Evolutionary conservation across 768 basidiomycete species (phyloP), one percentile per base, ranked within the genome.

Genomic region (Amanita pseudoporphyria): DNA sequence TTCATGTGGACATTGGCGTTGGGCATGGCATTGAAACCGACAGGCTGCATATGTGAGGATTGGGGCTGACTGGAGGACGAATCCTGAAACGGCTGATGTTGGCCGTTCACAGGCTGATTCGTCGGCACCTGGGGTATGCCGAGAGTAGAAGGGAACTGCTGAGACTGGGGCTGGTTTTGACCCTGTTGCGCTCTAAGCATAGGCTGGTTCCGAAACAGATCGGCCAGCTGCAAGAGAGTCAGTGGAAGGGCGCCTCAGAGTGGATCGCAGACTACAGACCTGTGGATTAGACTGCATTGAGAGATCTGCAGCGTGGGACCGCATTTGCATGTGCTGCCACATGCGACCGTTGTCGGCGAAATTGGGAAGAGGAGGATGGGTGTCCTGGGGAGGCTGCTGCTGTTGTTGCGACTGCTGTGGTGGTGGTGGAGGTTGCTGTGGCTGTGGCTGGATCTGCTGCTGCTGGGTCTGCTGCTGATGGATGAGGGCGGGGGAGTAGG

Each of bases 291-390:
- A 62, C 57, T 71, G 72, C 38, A 62, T 50, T 30, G 63, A 60
- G 53, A 75, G 63, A 58, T 73, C 74, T 40, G 16, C 22, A 45
- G 70, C 70, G 5, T 64, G 60, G 30, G 74, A 69, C 55, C 73
- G 73, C 53, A 38, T 37, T 19, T 68, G 70, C 52, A 66, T 57
- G 45, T 70, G 69, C 60, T 75, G 74, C 82, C 80, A 83, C 57
- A 77, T 67, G 53, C 72, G 75, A 53, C 55, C 55, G 24, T 76
- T 73, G 61, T 82, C 81, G 60, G 71, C 54, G 64, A 74, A 74
- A 56, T 64, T 64, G 58, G 72, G 62, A 57, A 69, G 67, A 38
- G 60, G 60, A 63, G 64, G 62, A 50, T 67, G 66, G 37, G 66
- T 67, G 31, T 65, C 66, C 44, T 62, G 65, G 50, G 65, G 66